Conservation (phyloP, 1,284 basidiomycete species). For the Cutaneotrichosporon cutaneum region DNA sequence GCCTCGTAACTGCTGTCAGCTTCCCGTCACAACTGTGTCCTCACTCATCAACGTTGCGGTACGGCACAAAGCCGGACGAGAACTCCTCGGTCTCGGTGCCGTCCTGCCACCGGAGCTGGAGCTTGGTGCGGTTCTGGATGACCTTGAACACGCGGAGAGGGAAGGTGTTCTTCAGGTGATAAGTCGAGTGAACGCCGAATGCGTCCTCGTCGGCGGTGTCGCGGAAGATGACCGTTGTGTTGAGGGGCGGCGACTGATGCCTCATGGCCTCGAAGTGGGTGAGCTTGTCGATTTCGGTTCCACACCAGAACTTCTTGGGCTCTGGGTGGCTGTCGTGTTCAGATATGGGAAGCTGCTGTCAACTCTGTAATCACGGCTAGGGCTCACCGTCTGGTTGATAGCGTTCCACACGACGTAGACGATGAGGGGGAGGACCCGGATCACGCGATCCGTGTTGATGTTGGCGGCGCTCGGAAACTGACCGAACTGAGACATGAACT, state of each 20-base stretch:
- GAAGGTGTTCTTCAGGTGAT: constrained; percentile 44
- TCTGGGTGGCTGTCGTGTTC: constrained; percentile 62
- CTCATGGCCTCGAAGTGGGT: constrained; percentile 59
- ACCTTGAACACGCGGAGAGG: constrained; percentile 64
- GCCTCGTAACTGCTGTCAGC: constrained; percentile 33
- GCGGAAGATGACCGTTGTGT: constrained; percentile 47
- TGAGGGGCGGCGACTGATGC: constrained; percentile 42
- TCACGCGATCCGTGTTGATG: constrained; percentile 35
- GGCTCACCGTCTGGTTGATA: constrained; percentile 74
- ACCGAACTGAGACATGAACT: constrained; percentile 40
- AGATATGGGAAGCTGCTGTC: constrained; percentile 60
- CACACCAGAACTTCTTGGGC: constrained; percentile 73
- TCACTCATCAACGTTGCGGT: constrained; percentile 59
- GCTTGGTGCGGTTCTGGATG: constrained; percentile 65
- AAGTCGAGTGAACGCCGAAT: constrained; percentile 27
- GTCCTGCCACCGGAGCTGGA: constrained; percentile 86
- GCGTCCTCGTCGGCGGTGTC: constrained; percentile 21
- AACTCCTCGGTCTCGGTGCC: constrained; percentile 63
- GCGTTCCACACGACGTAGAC: constrained; percentile 85
- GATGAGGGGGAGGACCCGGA: constrained; percentile 73
- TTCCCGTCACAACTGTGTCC: constrained; percentile 1
- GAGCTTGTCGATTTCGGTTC: constrained; percentile 65
- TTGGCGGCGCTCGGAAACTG: constrained; percentile 31
- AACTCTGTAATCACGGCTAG: background rate
- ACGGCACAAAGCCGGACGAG: constrained; percentile 71